These are phyloP conservation scores for Cymbopogon citratus DNA, from an alignment of 176 grass and related monocot species.

Conservation along the genomic window DNA sequence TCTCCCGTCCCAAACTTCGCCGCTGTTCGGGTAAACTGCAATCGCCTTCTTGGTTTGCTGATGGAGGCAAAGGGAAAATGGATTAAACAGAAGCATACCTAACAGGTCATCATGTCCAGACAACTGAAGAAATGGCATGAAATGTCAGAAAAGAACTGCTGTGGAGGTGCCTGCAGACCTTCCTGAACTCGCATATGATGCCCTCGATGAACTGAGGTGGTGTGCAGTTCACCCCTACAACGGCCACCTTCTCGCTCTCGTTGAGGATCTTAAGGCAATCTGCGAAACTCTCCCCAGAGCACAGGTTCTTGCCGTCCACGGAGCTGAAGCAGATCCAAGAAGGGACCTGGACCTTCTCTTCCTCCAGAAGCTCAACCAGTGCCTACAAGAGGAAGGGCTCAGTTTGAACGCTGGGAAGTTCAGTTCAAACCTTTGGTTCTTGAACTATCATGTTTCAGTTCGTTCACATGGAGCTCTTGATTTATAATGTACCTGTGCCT, in stretches of 20 bases:
- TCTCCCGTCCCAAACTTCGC: slow-evolving; percentile 71
- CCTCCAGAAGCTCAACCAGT: slow-evolving; percentile 61
- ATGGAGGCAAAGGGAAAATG: background rate
- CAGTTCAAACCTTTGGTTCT: background rate
- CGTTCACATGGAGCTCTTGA: background rate
- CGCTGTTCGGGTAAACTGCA: slow-evolving; percentile 82
- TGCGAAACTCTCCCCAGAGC: slow-evolving; percentile 62
- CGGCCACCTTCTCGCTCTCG: slow-evolving; percentile 41
- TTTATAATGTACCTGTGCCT: slow-evolving; percentile 49
- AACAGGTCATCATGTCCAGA: background rate
- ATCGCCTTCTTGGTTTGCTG: slow-evolving; percentile 72
- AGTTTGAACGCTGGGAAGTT: background rate
- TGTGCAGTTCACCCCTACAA: slow-evolving; percentile 76
- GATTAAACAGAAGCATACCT: background rate
- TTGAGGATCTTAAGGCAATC: slow-evolving; percentile 60
- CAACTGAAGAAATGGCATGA: background rate
- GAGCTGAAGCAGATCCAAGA: slow-evolving; percentile 93
- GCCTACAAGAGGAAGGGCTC: slow-evolving; percentile 29
- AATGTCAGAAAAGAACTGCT: background rate
- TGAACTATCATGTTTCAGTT: background rate
- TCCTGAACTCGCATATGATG: slow-evolving; percentile 55
- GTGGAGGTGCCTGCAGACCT: slow-evolving; percentile 24
- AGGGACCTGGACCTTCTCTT: slow-evolving; percentile 65
- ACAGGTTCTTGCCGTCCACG: slow-evolving; percentile 50
- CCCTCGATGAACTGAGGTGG: slow-evolving; percentile 67